Conservation (phyloP, 345 rosid genomes). For the Linum trigynum region DNA sequence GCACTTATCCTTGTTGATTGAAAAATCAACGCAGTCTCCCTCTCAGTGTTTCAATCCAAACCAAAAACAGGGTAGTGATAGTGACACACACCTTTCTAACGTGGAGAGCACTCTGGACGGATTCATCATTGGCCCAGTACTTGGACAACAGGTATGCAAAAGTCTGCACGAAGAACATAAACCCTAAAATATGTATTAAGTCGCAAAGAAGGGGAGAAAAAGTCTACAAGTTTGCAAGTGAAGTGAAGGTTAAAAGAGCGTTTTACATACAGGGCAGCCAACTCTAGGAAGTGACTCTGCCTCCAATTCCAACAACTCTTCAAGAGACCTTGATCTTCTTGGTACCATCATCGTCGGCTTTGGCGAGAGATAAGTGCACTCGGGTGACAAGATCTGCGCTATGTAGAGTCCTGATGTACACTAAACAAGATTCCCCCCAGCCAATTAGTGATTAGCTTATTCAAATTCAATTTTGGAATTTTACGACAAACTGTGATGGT, state of each 20-base stretch:
- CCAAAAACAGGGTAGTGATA: no score
- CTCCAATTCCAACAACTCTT: neutral
- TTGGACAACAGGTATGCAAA: constrained; percentile 21
- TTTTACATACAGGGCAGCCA: constrained; percentile 31
- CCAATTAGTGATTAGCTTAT: neutral
- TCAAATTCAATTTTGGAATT: no score
- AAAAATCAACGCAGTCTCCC: no score
- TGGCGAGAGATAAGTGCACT: constrained; percentile 18
- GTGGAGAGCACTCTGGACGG: constrained; percentile 27
- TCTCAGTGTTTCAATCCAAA: no score
- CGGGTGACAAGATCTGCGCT: constrained; percentile 24
- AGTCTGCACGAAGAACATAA: constrained; percentile 11
- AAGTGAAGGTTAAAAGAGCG: neutral
- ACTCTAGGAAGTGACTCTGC: constrained; percentile 12
- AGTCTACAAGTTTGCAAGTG: neutral
- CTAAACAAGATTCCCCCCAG: constrained; percentile 4
- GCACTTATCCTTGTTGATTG: no score
- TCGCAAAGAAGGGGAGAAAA: neutral
- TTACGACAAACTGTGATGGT: neutral
- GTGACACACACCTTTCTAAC: constrained; percentile 18
- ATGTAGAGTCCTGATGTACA: constrained; percentile 17
- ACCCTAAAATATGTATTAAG: neutral
- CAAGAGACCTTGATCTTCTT: neutral
- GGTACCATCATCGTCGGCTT: constrained; percentile 10
- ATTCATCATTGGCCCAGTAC: constrained; percentile 20